These are phyloP conservation scores for Xerocomellus intermedius DNA, from an alignment of 768 basidiomycete genomes.

Conservation along the genomic window DNA sequence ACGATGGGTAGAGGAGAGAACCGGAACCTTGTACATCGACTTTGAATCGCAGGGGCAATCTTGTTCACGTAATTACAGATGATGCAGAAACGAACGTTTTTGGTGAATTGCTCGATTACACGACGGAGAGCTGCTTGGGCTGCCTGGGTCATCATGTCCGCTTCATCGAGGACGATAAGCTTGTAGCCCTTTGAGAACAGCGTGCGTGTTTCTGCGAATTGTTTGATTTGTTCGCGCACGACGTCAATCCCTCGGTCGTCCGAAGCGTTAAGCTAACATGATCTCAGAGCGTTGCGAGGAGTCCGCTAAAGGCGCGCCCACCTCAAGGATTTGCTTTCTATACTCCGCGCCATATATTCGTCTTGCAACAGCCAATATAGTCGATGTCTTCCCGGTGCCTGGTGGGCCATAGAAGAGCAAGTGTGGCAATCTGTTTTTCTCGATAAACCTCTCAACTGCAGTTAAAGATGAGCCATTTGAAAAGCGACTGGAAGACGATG, in stretches of 20 bases:
- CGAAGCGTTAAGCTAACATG: slow-evolving; percentile 84
- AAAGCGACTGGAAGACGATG: not conserved
- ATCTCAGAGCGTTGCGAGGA: not conserved
- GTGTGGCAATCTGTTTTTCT: slow-evolving; percentile 91
- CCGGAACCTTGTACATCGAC: slow-evolving; percentile 95
- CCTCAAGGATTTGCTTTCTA: slow-evolving; percentile 92
- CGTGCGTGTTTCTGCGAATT: slow-evolving; percentile 94
- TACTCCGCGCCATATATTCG: slow-evolving; percentile 88
- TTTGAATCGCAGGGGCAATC: slow-evolving; percentile 97
- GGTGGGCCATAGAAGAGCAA: slow-evolving; percentile 97
- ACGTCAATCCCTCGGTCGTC: slow-evolving; percentile 99
- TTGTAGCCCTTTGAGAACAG: slow-evolving; percentile 92
- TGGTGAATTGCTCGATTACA: slow-evolving; percentile 98
- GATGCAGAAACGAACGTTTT: slow-evolving; percentile 98
- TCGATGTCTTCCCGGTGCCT: slow-evolving; percentile 97
- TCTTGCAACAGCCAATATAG: slow-evolving; percentile 92
- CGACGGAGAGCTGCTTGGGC: slow-evolving; percentile 96
- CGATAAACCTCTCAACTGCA: slow-evolving; percentile 93
- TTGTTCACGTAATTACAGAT: slow-evolving; percentile 99
- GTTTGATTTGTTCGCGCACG: slow-evolving; percentile 98
- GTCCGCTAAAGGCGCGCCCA: slow-evolving; percentile 30
- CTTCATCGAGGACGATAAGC: slow-evolving; percentile 96
- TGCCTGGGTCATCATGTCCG: slow-evolving; percentile 99
- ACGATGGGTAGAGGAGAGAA: slow-evolving; percentile 87
- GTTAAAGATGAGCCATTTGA: slow-evolving; percentile 4